Base-by-base conservation (phyloP, 164 flowering plant species). In the Warburgia ugandensis region DNA sequence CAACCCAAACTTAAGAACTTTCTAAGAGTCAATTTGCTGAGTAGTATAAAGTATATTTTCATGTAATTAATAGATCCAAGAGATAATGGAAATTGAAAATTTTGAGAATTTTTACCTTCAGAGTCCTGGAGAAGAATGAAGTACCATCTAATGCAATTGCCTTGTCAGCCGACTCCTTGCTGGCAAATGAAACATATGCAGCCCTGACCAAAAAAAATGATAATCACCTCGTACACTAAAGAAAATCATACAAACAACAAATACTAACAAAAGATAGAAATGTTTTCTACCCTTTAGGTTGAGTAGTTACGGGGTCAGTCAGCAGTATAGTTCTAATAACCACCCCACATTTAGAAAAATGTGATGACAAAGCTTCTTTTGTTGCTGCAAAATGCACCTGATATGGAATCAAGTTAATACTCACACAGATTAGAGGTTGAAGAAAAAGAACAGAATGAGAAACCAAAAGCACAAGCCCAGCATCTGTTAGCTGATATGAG, bases 331-430 rank as follows among this genome's bases (percentile, higher is more conserved):
- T 59, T 32, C 47, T 62, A 29, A 58, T 31, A 27, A 73, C 55
- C 22, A 26, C 45, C 35, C 75, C 78, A 62, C 75, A 73, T 55
- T 59, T 70, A 27, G 54, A 16, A 56, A 73, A 73, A 59, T 64
- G 63, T 44, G 16, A 45, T 32, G 63, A 48, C 12, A 73, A 50
- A 41, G 66, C 67, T 52, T 70, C 74, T 42, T 52, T 70, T 31
- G 72, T 59, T 29, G 73, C 75, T 8, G 63, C 68, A 53, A 61
- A 67, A 54, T 73, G 78, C 48, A 73, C 78, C 78, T 73, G 48
- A 51, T n/a, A 50, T 54, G 47, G 49, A 57, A 22, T n/a, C 43
- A 61, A 13, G 8, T n/a, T 4, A n/a, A 16, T 45, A 45, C 49
- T 25, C 25, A 6, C 12, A 14, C 8, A 46, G n/a, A 46, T 17